These are phyloP conservation scores for Striga hermonthica DNA, from an alignment of 305 asterid species.

Conservation along the genomic window DNA sequence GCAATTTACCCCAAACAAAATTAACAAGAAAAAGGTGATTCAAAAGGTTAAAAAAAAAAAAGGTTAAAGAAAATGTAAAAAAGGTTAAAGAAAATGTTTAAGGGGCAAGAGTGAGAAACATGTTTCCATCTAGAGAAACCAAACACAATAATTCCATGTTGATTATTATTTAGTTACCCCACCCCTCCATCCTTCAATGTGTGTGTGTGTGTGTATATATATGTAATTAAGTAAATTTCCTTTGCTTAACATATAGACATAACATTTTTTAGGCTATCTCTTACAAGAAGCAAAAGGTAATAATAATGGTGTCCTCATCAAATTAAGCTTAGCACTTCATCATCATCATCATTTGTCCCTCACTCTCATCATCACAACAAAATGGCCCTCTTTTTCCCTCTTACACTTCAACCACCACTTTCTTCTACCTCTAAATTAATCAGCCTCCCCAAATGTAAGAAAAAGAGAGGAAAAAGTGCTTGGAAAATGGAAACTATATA, in stretches of 20 bases:
- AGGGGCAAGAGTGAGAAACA: no score
- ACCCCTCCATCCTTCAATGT: background rate
- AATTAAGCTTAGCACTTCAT: conserved; percentile 43
- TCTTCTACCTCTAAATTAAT: conserved; percentile 27
- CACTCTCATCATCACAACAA: conserved; percentile 47
- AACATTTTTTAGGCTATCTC: background rate
- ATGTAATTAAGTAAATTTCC: background rate
- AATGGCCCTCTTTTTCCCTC: conserved; percentile 34
- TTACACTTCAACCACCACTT: conserved; percentile 29
- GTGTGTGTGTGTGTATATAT: background rate
- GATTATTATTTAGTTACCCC: conserved; percentile 17
- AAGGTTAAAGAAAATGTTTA: no score
- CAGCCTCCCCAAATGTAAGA: conserved; percentile 23
- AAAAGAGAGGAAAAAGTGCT: conserved; percentile 15
- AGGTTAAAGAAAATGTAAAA: no score
- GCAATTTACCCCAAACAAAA: no score
- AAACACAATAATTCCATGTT: no score
- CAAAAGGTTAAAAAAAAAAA: no score
- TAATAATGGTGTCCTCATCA: conserved; percentile 55
- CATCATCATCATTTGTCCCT: conserved; percentile 41
- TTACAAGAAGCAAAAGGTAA: conserved; percentile 27
- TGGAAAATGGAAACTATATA: conserved; percentile 23
- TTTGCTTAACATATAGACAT: background rate
- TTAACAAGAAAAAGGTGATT: no score
- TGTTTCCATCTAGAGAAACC: no score